phyloP scores from a whole-genome alignment of 2,329 filamentous ascomycete genomes.

The Cladosporium sp. region DNA sequence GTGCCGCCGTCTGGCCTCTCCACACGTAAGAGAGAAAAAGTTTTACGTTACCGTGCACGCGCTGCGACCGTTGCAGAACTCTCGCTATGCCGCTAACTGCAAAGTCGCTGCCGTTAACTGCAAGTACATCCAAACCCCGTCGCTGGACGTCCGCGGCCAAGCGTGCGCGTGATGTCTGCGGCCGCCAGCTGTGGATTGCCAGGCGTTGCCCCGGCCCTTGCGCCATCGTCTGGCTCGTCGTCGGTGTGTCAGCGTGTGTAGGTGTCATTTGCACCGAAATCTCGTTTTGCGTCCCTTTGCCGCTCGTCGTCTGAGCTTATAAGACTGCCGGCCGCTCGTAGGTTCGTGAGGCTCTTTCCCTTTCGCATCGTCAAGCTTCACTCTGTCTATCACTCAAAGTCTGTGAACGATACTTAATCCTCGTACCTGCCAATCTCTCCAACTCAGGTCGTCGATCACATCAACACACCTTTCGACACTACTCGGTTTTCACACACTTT shows the following conservation, averaged over 20 bases:
- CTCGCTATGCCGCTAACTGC: slow-evolving; percentile 16
- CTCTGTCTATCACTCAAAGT: background rate
- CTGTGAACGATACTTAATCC: slow-evolving; percentile 17
- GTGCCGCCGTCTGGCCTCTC: background rate
- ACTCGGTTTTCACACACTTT: slow-evolving; percentile 15
- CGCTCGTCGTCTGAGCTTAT: background rate
- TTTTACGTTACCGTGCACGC: slow-evolving; percentile 11
- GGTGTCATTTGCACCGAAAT: too few relatives aligned
- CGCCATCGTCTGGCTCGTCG: background rate
- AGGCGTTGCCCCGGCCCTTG: slow-evolving; percentile 3
- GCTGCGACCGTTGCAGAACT: background rate
- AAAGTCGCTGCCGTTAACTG: slow-evolving; percentile 18
- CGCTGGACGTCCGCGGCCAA: background rate
- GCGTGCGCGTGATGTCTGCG: slow-evolving; percentile 8
- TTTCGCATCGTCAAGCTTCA: slow-evolving; percentile 6
- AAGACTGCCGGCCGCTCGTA: background rate
- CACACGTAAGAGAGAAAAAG: slow-evolving; percentile 5
- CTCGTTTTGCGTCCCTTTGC: background rate
- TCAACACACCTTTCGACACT: background rate
- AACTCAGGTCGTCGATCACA: slow-evolving; percentile 1
- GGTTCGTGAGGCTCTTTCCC: slow-evolving; percentile 10
- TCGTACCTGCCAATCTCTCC: slow-evolving; percentile 8
- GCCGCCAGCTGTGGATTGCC: background rate
- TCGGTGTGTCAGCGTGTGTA: background rate
- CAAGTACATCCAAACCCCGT: slow-evolving; percentile 11